Percentiles rank a stretch among this genome's conserved stretches.
phyloP scores from a whole-genome alignment of 2,329 filamentous ascomycete species.

The Ilyonectria mors-panacis region DNA sequence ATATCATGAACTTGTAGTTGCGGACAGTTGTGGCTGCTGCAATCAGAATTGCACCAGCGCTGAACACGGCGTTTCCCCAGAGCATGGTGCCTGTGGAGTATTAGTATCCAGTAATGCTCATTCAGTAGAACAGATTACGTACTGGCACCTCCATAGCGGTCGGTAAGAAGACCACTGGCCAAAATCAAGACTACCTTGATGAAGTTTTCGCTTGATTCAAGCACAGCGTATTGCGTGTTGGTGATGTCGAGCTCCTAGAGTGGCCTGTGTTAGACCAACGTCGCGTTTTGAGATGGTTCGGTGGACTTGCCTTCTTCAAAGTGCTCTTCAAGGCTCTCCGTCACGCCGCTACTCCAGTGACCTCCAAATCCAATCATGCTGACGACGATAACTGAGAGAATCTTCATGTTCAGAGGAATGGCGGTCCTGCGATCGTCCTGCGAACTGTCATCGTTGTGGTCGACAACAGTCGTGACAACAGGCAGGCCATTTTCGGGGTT shows the following conservation, averaged over 20 bases:
- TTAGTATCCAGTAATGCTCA: not conserved
- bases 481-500: slow-evolving; percentile 17
- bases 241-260: slow-evolving; percentile 68
- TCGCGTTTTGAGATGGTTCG: fast-evolving
- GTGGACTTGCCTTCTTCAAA: slow-evolving; percentile 64
- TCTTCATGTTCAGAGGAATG: slow-evolving; percentile 50
- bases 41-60: slow-evolving; percentile 70
- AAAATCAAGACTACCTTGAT: slow-evolving; percentile 72
- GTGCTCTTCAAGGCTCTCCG: slow-evolving; percentile 73
- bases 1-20: slow-evolving; percentile 73
- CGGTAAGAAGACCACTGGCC: slow-evolving; percentile 68
- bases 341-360: slow-evolving; percentile 73
- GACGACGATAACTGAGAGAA: slow-evolving; percentile 63
- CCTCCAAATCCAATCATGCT: slow-evolving; percentile 72
- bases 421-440: slow-evolving; percentile 41
- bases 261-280: not conserved
- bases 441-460: slow-evolving; percentile 33
- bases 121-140: slow-evolving; percentile 25
- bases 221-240: slow-evolving; percentile 71
- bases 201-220: slow-evolving; percentile 74
- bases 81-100: slow-evolving; percentile 63
- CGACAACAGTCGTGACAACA: slow-evolving; percentile 21
- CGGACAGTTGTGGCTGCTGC: slow-evolving; percentile 70
- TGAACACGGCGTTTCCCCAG: slow-evolving; percentile 74
- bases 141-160: slow-evolving; percentile 71